Percentiles rank a stretch among this genome's conserved stretches.
Conservation (phyloP, 2,329 filamentous ascomycete genomes). For the Diaporthe aspalathi region DNA sequence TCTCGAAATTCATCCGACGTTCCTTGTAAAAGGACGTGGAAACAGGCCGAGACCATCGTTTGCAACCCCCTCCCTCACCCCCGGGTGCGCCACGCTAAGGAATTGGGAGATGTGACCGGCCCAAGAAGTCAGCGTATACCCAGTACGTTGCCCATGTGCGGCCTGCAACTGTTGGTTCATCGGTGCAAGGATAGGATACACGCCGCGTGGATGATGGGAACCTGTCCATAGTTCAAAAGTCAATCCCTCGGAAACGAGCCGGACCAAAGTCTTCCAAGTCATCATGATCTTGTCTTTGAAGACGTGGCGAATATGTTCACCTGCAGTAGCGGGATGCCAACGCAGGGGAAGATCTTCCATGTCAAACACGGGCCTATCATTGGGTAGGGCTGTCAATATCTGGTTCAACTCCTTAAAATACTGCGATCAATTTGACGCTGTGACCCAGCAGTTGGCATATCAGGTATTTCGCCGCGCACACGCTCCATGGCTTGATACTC, state of each 20-base stretch:
- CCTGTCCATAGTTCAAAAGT: too few species aligned
- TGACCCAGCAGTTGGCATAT: background rate
- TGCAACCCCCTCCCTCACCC: background rate
- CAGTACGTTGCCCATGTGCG: too few species aligned
- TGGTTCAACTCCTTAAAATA: background rate
- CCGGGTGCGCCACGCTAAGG: background rate
- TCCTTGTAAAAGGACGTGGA: too few species aligned
- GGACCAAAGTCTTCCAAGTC: background rate
- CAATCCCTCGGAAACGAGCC: too few species aligned
- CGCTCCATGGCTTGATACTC: too few species aligned
- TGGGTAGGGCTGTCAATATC: background rate
- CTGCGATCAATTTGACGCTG: background rate
- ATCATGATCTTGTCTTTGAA: background rate
- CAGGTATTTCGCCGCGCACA: too few species aligned
- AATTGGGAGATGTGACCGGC: background rate
- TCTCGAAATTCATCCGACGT: too few species aligned
- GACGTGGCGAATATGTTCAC: background rate
- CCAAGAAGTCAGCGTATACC: background rate
- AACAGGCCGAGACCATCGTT: background rate
- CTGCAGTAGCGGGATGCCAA: background rate
- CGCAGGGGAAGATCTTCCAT: background rate
- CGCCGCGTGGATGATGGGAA: background rate
- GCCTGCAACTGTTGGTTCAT: background rate
- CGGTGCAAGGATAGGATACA: constrained; percentile 2
- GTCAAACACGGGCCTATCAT: background rate